phyloP scores from a whole-genome alignment of 805 yeast species.

The Saccharomycopsis fibuligera region DNA sequence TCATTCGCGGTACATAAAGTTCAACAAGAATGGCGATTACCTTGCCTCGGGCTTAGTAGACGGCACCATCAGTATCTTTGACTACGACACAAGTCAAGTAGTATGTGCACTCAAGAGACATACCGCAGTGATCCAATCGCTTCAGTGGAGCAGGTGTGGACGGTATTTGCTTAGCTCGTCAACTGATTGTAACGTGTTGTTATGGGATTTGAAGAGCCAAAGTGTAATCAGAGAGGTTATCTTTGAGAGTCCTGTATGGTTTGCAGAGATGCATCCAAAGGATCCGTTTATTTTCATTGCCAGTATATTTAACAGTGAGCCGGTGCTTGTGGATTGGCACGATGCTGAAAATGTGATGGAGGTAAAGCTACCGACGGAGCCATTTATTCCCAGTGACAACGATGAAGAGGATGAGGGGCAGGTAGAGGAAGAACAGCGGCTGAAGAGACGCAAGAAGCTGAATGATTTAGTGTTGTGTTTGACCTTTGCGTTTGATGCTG shows the following conservation, averaged over 20 bases:
- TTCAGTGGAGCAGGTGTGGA: slow-evolving; percentile 72
- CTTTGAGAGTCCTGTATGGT: slow-evolving; percentile 74
- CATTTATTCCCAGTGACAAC: neutral
- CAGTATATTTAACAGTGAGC: slow-evolving; percentile 57
- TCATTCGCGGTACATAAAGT: slow-evolving; percentile 59
- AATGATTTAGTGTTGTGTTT: slow-evolving; percentile 45
- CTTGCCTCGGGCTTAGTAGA: slow-evolving; percentile 72
- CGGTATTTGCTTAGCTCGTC: slow-evolving; percentile 62
- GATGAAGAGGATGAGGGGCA: slow-evolving; percentile 17
- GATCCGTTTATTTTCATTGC: slow-evolving; percentile 47
- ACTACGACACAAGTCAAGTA: slow-evolving; percentile 58
- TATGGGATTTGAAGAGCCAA: slow-evolving; percentile 65
- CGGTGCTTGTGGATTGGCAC: slow-evolving; percentile 43
- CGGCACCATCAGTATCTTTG: slow-evolving; percentile 70
- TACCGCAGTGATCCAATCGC: slow-evolving; percentile 61
- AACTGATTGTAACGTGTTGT: slow-evolving; percentile 73
- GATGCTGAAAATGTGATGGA: slow-evolving; percentile 24
- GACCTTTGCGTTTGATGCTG: slow-evolving; percentile 47
- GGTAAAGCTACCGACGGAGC: slow-evolving; percentile 23
- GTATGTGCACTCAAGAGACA: slow-evolving; percentile 59
- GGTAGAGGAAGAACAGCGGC: slow-evolving; percentile 21
- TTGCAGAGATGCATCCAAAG: slow-evolving; percentile 48
- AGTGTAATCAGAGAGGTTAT: slow-evolving; percentile 37
- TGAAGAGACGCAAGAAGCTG: slow-evolving; percentile 24
- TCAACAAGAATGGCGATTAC: slow-evolving; percentile 75